Percentiles rank a stretch among this genome's conserved stretches.
Conservation (phyloP, 192 early-diverging fungal genomes). For the Backusella parvicylindrica region DNA sequence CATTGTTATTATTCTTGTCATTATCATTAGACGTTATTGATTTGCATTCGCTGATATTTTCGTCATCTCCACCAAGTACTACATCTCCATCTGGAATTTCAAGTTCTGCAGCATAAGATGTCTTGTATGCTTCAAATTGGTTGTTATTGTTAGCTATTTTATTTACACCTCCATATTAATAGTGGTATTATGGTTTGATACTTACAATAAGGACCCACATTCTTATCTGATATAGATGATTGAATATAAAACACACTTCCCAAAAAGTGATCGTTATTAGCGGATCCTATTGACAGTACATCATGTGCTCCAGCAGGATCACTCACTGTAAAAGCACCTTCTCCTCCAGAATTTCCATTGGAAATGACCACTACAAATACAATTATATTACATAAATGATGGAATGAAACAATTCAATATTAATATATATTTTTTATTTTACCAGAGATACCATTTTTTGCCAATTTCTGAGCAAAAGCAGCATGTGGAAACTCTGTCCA, state of each 20-base stretch:
- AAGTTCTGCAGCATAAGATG: constrained; percentile 24
- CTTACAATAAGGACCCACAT: constrained; percentile 26
- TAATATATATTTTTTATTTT: neutral
- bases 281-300: constrained; percentile 57
- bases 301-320: constrained; percentile 55
- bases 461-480: constrained; percentile 52
- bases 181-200: neutral
- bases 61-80: neutral
- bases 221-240: neutral
- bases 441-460: constrained; percentile 25
- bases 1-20: constrained; percentile 27
- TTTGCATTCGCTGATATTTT: neutral
- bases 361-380: constrained; percentile 55
- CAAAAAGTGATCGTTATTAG: constrained; percentile 38
- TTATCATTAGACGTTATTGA: neutral
- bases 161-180: neutral
- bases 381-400: neutral
- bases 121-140: constrained; percentile 5
- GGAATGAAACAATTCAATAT: neutral
- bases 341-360: constrained; percentile 60
- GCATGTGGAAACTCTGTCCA: constrained; percentile 60
- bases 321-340: constrained; percentile 54
- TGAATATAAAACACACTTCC: constrained; percentile 31
- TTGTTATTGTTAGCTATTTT: neutral
- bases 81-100: neutral